A percentile compares a stretch with the other conserved stretches of the same genome.
Evolutionary conservation across 2,329 filamentous ascomycete species (phyloP).

Genomic region (Ascochyta koolunga): DNA sequence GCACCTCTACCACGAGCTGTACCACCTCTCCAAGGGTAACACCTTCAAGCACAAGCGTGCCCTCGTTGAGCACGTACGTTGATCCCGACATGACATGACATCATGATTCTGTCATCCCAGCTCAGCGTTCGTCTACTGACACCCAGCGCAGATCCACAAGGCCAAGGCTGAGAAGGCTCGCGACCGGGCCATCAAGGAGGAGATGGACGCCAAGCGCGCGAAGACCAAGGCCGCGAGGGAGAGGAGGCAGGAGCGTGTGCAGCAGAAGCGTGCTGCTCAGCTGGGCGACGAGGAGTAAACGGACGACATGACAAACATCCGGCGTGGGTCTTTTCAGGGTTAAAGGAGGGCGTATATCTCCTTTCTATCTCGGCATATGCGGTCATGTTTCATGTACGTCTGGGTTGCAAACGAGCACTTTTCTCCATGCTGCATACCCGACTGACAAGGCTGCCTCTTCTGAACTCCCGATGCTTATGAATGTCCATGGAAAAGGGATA

Average conservation of each 20-base stretch:
- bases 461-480: conserved; percentile 44
- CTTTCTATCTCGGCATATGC: conserved; percentile 51
- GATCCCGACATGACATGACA: conserved; percentile 46
- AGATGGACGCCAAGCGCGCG: conserved; percentile 99
- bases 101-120: conserved; percentile 41
- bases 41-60: conserved; percentile 99
- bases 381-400: conserved; percentile 54
- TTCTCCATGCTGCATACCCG: conserved; percentile 46
- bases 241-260: conserved; percentile 91
- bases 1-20: conserved; percentile 99
- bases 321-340: conserved; percentile 52
- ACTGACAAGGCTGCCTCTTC: conserved; percentile 43
- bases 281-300: conserved; percentile 67
- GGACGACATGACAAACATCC: conserved; percentile 47
- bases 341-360: conserved; percentile 48
- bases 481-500: conserved; percentile 44
- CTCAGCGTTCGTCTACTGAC: conserved; percentile 32
- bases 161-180: conserved; percentile 99
- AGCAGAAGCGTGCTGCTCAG: conserved; percentile 88
- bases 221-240: conserved; percentile 99
- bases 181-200: conserved; percentile 95
- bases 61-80: conserved; percentile 98
- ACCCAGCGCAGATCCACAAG: conserved; percentile 84
- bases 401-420: conserved; percentile 48
- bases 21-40: conserved; percentile 99